These are phyloP conservation scores for Cadophora sp. DNA, from an alignment of 2,329 filamentous ascomycete genomes.

Conservation along the genomic window DNA sequence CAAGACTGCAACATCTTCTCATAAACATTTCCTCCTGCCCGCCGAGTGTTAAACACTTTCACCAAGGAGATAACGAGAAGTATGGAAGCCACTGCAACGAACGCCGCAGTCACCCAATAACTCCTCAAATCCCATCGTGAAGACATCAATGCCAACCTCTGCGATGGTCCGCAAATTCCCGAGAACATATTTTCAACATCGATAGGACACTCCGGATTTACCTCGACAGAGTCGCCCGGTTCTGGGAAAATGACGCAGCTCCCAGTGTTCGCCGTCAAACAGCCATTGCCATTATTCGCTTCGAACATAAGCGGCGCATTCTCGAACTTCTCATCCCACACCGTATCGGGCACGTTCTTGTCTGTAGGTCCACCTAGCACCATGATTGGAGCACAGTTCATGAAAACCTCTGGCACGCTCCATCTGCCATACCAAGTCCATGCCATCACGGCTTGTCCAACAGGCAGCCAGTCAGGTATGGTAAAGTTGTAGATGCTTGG, in stretches of 20 bases:
- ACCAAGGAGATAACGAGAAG: not conserved
- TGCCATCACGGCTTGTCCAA: not conserved
- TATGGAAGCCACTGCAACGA: not conserved
- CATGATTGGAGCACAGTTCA: conserved; percentile 5
- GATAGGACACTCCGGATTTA: not conserved
- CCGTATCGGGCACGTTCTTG: not conserved
- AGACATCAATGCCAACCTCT: not conserved
- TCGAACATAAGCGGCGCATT: not conserved
- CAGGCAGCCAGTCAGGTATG: not conserved
- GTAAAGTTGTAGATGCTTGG: not conserved
- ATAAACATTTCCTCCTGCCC: not conserved
- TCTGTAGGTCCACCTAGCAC: not conserved
- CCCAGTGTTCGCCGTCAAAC: not conserved
- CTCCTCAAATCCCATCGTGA: not conserved
- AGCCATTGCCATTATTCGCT: not conserved
- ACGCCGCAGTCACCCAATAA: not conserved
- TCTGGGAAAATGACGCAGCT: not conserved
- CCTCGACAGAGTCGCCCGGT: not conserved
- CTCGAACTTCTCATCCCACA: not conserved
- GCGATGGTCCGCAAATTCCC: not conserved
- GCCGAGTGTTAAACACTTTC: not conserved
- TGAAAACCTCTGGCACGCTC: conserved; percentile 7
- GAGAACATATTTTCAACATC: not conserved
- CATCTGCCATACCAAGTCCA: not conserved
- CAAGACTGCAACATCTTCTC: not conserved